A percentile compares a stretch with the other conserved stretches of the same genome.
Evolutionary conservation across 2,329 filamentous ascomycete species (phyloP).

Genomic region (Fusarium tupiense): DNA sequence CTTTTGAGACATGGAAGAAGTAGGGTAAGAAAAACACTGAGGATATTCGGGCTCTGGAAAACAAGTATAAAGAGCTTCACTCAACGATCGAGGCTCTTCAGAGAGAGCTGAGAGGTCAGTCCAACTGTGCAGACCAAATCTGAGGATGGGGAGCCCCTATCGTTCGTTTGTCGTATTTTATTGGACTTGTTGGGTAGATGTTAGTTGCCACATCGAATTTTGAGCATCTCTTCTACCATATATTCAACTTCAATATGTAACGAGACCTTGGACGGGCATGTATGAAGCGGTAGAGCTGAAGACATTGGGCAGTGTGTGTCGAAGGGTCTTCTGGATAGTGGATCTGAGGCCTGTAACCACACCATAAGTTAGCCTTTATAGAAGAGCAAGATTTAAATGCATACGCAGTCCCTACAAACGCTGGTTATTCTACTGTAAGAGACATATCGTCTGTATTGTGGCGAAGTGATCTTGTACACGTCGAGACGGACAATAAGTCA

Average conservation of each 20-base stretch:
- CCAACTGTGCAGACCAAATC: neutral
- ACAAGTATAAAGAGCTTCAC: neutral
- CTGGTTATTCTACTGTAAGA: neutral
- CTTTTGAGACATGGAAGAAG: neutral
- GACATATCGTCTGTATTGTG: neutral
- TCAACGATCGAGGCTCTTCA: neutral
- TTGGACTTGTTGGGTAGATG: neutral
- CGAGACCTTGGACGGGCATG: neutral
- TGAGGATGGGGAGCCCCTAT: neutral
- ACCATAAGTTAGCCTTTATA: neutral
- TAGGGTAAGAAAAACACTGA: neutral
- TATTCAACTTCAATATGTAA: neutral
- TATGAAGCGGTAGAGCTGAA: neutral
- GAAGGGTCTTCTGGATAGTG: neutral
- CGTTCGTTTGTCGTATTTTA: neutral
- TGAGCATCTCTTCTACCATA: neutral
- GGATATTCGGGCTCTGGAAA: neutral
- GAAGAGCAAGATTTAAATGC: neutral
- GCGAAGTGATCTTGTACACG: neutral
- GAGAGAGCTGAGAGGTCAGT: neutral
- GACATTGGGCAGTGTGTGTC: neutral
- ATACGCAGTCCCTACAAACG: neutral
- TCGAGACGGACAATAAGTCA: neutral
- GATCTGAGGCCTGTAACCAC: neutral
- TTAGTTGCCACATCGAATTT: neutral